phyloP scores from a whole-genome alignment of 2,329 filamentous ascomycete species.

The Mariannaea elegans region DNA sequence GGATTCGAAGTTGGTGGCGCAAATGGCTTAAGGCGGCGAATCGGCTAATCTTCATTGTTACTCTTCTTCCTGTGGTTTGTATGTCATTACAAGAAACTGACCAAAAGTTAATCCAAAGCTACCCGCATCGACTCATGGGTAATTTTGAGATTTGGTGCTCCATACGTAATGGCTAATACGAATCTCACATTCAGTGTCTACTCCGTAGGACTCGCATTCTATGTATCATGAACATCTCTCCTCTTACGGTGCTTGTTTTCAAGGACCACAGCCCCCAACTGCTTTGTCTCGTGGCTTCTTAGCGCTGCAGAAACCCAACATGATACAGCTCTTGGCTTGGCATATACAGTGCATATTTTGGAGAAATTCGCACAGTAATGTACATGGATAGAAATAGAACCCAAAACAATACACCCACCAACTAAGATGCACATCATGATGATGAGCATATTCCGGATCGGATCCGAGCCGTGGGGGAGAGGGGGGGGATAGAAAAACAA shows the following conservation, averaged over 20 bases:
- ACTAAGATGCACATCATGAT: neutral
- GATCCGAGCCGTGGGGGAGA: neutral
- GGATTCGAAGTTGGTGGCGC: too few relatives aligned
- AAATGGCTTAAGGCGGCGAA: too few relatives aligned
- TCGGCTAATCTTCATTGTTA: too few relatives aligned
- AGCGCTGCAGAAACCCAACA: constrained; percentile 12
- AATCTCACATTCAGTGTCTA: too few relatives aligned
- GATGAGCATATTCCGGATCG: constrained; percentile 6
- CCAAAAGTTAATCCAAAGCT: too few relatives aligned
- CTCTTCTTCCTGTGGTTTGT: too few relatives aligned
- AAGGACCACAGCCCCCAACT: constrained; percentile 4
- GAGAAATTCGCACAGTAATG: neutral
- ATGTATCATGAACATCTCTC: neutral
- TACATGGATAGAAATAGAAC: neutral
- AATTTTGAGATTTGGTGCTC: too few relatives aligned
- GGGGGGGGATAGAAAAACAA: neutral
- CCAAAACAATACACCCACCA: neutral
- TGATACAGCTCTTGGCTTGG: neutral
- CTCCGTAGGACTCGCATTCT: too few relatives aligned
- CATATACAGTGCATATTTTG: constrained; percentile 2
- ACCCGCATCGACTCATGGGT: too few relatives aligned
- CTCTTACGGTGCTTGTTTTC: neutral
- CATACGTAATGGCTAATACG: too few relatives aligned
- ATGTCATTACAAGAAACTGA: too few relatives aligned
- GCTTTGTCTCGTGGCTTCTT: constrained; percentile 1